Evolutionary conservation across 2,329 filamentous ascomycete genomes (phyloP), one percentile per base, ranked within the genome.

Genomic region (Diplocarpon mali): DNA sequence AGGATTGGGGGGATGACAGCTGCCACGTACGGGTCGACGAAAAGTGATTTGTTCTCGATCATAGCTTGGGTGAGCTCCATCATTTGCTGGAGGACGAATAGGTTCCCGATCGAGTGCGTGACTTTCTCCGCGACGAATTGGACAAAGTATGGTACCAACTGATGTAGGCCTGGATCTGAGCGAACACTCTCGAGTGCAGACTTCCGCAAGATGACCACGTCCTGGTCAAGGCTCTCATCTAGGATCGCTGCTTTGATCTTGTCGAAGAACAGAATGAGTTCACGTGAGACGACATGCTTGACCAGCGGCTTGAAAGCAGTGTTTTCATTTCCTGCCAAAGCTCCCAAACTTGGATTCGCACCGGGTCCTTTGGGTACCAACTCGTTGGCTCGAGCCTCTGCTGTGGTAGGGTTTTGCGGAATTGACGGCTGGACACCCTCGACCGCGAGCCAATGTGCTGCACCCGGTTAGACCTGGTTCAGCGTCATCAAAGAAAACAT

Each of bases 391-490:
- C 86, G 76, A 27, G 86, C 81, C 62, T 95, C 89, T 59, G 80
- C 79, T 5, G 84, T 80, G 1, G 88, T 92, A 6, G 92, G 92
- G 64, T 98, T 98, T 64, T 96, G 90, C 1, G 90, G 88, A 56
- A 96, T 95, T 0, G 88, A 85, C 2, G 92, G 92, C 62, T 98
- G 90, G 24, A 96, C 92, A 47, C 92, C 92, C 70, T 98, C 92
- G 39, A 98, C 87, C 16, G 92, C 89, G 49, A 96, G 80, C 90
- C 92, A 98, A 66, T 98, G 92, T 49, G 86, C 92, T 89, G 60
- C 13, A 45, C 32, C 16, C 12, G 42, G 37, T 50, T 29, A 56
- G 58, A 30, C 30, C 14, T 17, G 39, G 3, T 16, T 35, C 3
- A 2, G 16, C 5, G 9, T 20, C 11, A 8, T 2, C 5, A 41